phyloP scores from a whole-genome alignment of 129 eudicot species.

The Artemisia annua region DNA sequence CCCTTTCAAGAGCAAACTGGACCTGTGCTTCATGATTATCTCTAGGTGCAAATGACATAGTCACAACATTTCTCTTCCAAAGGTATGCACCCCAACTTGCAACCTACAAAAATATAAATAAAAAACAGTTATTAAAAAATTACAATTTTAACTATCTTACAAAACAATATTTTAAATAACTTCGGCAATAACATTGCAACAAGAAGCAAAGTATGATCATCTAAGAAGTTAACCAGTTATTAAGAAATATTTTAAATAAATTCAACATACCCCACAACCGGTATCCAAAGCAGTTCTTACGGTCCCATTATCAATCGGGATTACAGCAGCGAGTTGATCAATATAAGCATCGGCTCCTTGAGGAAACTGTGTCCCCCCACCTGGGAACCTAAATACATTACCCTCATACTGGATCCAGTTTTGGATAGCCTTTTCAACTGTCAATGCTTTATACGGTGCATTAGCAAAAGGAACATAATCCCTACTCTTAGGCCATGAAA shows the following conservation, averaged over 20 bases:
- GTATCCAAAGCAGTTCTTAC: constrained; percentile 96
- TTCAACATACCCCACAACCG: constrained; percentile 92
- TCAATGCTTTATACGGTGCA: constrained; percentile 93
- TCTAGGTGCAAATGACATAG: constrained; percentile 97
- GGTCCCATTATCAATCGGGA: constrained; percentile 82
- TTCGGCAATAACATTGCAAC: neutral
- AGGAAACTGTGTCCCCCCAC: constrained; percentile 99
- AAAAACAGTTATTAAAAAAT: neutral
- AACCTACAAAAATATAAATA: constrained; percentile 46
- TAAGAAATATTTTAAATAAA: constrained; percentile 16
- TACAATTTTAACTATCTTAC: neutral
- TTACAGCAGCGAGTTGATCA: constrained; percentile 92
- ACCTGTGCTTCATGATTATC: constrained; percentile 98
- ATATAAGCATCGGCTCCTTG: constrained; percentile 97
- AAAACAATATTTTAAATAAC: neutral
- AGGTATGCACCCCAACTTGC: constrained; percentile 99
- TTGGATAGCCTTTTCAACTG: constrained; percentile 98
- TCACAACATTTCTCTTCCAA: constrained; percentile 84
- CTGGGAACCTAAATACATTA: constrained; percentile 90
- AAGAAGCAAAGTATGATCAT: neutral
- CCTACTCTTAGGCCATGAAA: constrained; percentile 98
- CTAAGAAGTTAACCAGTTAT: neutral
- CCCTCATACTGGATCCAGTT: constrained; percentile 98
- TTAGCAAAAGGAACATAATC: constrained; percentile 96
- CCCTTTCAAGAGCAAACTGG: constrained; percentile 96